Conservation (phyloP, 2,329 filamentous ascomycete species). For the Fusarium brachygibbosum region DNA sequence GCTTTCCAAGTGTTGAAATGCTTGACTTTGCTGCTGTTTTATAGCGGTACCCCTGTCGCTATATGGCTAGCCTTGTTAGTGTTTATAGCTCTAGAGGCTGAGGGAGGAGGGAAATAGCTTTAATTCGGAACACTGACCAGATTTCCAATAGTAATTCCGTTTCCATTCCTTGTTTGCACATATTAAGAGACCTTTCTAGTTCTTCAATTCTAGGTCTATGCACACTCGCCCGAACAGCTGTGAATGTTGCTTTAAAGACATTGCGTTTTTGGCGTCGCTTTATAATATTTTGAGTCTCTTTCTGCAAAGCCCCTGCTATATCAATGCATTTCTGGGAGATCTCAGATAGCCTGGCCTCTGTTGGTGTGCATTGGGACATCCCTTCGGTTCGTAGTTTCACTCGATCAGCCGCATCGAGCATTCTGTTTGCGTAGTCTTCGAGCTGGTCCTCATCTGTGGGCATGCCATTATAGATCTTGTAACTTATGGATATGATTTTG, state of each 20-base stretch:
- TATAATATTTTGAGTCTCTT: neutral
- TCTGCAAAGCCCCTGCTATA: fast-evolving
- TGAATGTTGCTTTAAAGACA: neutral
- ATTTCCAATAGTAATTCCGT: neutral
- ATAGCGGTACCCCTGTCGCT: neutral
- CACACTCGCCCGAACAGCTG: fast-evolving
- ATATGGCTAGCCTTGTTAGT: fast-evolving
- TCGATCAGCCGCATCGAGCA: neutral
- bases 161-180: neutral
- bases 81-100: too few species aligned
- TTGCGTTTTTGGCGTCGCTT: neutral
- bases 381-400: neutral
- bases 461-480: neutral
- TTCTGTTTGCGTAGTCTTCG: neutral
- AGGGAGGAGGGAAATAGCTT: too few species aligned
- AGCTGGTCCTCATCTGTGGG: neutral
- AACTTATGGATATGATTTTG: fast-evolving
- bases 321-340: neutral
- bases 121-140: too few species aligned
- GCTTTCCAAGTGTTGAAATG: neutral
- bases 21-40: neutral
- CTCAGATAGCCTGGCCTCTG: neutral
- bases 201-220: neutral
- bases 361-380: neutral
- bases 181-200: neutral